phyloP scores from a whole-genome alignment of 176 grass and related monocot species.

The Secale cereale region DNA sequence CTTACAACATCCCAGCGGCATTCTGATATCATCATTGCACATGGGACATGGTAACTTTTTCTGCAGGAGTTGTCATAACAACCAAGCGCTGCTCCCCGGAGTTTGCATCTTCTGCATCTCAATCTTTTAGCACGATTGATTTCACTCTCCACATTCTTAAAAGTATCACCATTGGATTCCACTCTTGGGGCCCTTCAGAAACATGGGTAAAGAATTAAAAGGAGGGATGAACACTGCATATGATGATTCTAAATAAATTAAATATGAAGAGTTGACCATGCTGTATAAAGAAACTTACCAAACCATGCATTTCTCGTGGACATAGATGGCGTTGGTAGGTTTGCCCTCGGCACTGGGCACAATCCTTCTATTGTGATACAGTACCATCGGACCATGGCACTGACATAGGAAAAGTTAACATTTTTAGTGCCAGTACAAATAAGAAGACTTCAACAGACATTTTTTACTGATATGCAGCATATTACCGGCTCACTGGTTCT shows the following conservation, averaged over 20 bases:
- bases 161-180: conserved; percentile 23
- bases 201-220: background rate
- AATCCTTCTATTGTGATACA: conserved; percentile 40
- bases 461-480: background rate
- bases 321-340: conserved; percentile 34
- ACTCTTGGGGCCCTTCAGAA: conserved; percentile 57
- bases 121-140: conserved; percentile 44
- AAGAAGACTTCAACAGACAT: conserved; percentile 3
- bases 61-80: conserved; percentile 25
- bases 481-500: conserved; percentile 39
- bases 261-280: background rate
- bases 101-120: conserved; percentile 51
- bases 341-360: conserved; percentile 11
- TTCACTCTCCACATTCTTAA: conserved; percentile 56
- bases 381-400: conserved; percentile 55
- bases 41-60: conserved; percentile 53
- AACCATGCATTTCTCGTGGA: conserved; percentile 53
- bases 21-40: conserved; percentile 36
- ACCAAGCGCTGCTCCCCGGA: conserved; percentile 49
- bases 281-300: conserved; percentile 39
- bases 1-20: conserved; percentile 72
- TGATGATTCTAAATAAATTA: background rate
- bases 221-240: background rate
- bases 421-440: background rate
- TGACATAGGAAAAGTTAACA: conserved; percentile 17